Conservation (phyloP, 1,139 yeast genomes). For the Geotrichum carabidarum region DNA sequence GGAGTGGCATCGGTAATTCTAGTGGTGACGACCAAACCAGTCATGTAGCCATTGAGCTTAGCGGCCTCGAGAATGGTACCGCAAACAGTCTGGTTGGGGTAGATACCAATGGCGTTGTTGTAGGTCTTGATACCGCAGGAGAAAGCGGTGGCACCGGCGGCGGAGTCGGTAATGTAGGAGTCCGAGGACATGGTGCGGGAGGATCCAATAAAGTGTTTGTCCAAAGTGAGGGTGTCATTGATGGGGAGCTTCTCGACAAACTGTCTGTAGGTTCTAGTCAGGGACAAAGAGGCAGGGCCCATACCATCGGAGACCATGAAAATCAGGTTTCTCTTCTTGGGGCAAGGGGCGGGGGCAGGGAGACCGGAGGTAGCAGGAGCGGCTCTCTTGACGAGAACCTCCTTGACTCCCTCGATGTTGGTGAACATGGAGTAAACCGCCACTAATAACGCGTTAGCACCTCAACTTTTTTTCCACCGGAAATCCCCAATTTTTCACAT, state of each 20-base stretch:
- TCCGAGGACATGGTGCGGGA: slow-evolving; percentile 70
- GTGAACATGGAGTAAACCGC: slow-evolving; percentile 2
- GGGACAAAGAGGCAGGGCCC: slow-evolving; percentile 78
- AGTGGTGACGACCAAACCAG: slow-evolving; percentile 85
- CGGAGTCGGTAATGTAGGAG: slow-evolving; percentile 79
- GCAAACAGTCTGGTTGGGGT: slow-evolving; percentile 54
- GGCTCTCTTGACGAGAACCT: not conserved
- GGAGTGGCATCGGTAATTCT: slow-evolving; percentile 86
- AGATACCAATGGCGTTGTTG: slow-evolving; percentile 81
- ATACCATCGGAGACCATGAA: slow-evolving; percentile 90
- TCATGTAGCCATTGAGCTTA: slow-evolving; percentile 65
- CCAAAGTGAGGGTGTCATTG: slow-evolving; percentile 55
- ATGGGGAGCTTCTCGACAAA: slow-evolving; percentile 47
- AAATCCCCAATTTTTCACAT: not conserved
- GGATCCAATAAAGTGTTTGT: slow-evolving; percentile 64
- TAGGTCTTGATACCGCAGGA: slow-evolving; percentile 73
- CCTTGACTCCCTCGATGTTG: not conserved
- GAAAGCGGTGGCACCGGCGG: slow-evolving; percentile 93
- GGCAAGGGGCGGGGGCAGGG: not conserved
- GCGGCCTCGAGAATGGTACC: slow-evolving; percentile 83
- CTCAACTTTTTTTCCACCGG: no score
- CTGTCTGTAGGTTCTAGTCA: slow-evolving; percentile 69
- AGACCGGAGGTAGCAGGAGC: not conserved
- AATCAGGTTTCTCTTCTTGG: slow-evolving; percentile 53
- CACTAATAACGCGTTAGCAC: not conserved